Base-by-base conservation (phyloP, 2,329 filamentous ascomycete genomes). In the Alternaria ethzedia region DNA sequence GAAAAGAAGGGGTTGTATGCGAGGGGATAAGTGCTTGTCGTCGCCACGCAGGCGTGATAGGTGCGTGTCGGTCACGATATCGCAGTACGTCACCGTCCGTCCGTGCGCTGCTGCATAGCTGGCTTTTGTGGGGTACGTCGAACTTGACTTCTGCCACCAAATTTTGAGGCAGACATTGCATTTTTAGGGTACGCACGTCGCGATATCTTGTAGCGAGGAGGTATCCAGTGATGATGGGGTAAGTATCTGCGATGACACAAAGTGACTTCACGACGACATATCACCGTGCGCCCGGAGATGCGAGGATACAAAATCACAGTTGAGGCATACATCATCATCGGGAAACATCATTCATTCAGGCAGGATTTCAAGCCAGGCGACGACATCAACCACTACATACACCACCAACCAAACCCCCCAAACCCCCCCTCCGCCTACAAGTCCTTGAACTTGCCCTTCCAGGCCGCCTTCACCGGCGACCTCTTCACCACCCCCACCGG, bases 61-160 rank as follows among this genome's bases (percentile, higher is more conserved):
- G 36, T 25, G n/a, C n/a, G 23, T 13, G 9, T 17, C 26, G 15
- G 49, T 50, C 52, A 61, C 58, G 25, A 50, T 55, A 56, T 46
- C 51, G 47, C 28, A 36, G 46, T 61, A 61, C 54, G 59, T 51
- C 55, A 50, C 20, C 36, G 54, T 32, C 17, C 23, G 49, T 46
- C 47, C 55, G 65, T 56, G 55, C 54, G 45, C 54, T 10, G 41
- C 44, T 45, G 50, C 49, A 44, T 41, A 21, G 26, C 17, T 46
- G 52, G 36, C 49, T 45, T 57, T 61, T 64, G 58, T 61, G 58
- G 62, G 59, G 62, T 45, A 21, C 12, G 17, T n/a, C 11, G 47
- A 44, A 57, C 62, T 28, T 52, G 23, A 60, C 49, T 6, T 43
- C 58, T 43, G 28, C 43, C 54, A 44, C 15, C 44, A 28, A 30